phyloP scores from a whole-genome alignment of 2,329 filamentous ascomycete species.

The Pseudopyricularia cyperi region DNA sequence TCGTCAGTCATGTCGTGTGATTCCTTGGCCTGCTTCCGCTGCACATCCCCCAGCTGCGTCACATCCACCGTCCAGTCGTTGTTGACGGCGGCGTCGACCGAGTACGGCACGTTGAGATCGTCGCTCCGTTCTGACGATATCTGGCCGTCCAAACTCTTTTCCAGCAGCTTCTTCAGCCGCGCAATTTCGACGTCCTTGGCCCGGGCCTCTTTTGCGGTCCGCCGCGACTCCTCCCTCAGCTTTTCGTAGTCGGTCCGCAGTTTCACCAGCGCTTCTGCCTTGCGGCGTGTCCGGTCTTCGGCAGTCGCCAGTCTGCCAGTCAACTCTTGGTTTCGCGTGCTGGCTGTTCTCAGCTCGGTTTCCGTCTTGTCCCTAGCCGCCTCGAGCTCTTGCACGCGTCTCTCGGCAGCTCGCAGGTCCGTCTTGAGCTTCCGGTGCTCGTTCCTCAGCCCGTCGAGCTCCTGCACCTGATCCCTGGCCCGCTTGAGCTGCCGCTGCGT shows the following conservation, averaged over 20 bases:
- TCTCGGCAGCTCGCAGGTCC: constrained; percentile 33
- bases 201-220: constrained; percentile 39
- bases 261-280: constrained; percentile 37
- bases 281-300: constrained; percentile 19
- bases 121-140: not conserved
- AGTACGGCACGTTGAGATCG: not conserved
- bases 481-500: constrained; percentile 39
- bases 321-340: constrained; percentile 14
- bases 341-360: constrained; percentile 14
- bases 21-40: not conserved
- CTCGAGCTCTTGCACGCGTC: constrained; percentile 23
- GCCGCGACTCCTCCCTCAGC: constrained; percentile 39
- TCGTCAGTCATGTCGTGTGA: not conserved
- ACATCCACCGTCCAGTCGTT: constrained; percentile 1
- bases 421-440: constrained; percentile 39
- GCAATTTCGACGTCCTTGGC: constrained; percentile 44
- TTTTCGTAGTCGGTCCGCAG: constrained; percentile 33
- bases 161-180: constrained; percentile 33
- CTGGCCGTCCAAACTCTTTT: not conserved
- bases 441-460: constrained; percentile 35
- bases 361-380: constrained; percentile 20
- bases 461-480: constrained; percentile 38
- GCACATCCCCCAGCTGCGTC: not conserved
- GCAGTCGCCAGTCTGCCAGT: constrained; percentile 15
- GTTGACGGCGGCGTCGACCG: not conserved